Percentiles rank a stretch among this genome's conserved stretches.
Evolutionary conservation across 1,284 basidiomycete species (phyloP).

Genomic region (Leccinum pseudoinsigne): DNA sequence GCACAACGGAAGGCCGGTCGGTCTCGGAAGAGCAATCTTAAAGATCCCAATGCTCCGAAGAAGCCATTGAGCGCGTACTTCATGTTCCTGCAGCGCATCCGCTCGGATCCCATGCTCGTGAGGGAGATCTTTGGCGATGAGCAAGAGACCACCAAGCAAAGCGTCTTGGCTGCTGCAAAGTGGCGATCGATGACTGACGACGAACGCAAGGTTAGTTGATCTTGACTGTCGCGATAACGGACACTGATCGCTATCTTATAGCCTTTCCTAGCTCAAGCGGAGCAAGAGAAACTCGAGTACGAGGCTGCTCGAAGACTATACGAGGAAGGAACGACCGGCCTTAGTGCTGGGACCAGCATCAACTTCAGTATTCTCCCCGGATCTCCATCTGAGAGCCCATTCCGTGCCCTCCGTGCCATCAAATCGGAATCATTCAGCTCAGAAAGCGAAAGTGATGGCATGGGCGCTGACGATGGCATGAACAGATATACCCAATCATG

Average conservation of each 20-base stretch:
- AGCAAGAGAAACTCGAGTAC: slow-evolving; percentile 92
- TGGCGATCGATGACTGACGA: slow-evolving; percentile 92
- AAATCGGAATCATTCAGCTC: slow-evolving; percentile 56
- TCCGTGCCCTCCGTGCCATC: slow-evolving; percentile 50
- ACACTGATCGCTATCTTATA: slow-evolving; percentile 33
- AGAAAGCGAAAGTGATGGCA: slow-evolving; percentile 66
- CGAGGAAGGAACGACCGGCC: slow-evolving; percentile 75
- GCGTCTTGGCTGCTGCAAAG: slow-evolving; percentile 88
- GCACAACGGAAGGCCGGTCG: slow-evolving; percentile 94
- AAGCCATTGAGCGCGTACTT: slow-evolving; percentile 95
- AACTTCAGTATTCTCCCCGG: slow-evolving; percentile 76
- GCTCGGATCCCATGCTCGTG: slow-evolving; percentile 73
- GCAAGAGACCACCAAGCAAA: slow-evolving; percentile 93
- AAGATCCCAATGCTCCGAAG: slow-evolving; percentile 98
- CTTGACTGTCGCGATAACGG: slow-evolving; percentile 4
- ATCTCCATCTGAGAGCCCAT: slow-evolving; percentile 48
- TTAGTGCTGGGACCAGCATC: slow-evolving; percentile 67
- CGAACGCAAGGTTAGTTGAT: slow-evolving; percentile 76
- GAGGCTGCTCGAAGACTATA: slow-evolving; percentile 79
- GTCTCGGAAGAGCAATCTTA: slow-evolving; percentile 91
- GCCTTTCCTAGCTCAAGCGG: slow-evolving; percentile 90
- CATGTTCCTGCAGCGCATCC: slow-evolving; percentile 90
- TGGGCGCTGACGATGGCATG: slow-evolving; percentile 46
- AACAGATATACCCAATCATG: slow-evolving; percentile 35
- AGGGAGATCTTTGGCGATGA: slow-evolving; percentile 87